Conservation (phyloP, 2,329 filamentous ascomycete genomes). For the Lasiodiplodia hormozganensis region DNA sequence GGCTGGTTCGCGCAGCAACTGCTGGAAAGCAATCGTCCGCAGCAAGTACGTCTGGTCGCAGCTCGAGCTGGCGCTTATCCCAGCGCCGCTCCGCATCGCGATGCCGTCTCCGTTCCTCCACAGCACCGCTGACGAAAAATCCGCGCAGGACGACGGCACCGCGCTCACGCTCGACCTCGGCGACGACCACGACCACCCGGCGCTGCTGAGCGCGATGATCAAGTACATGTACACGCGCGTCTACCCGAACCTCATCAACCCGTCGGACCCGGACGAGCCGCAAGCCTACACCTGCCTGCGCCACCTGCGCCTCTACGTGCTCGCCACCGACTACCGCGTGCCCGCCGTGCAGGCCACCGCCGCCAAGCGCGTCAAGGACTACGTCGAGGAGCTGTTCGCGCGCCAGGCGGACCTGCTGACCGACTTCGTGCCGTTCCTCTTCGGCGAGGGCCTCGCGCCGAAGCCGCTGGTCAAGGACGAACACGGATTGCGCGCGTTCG, state of each 20-base stretch:
- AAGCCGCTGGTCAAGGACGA: neutral
- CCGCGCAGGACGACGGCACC: too few species aligned
- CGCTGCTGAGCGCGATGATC: neutral
- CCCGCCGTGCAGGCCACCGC: neutral
- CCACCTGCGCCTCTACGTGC: slow-evolving; percentile 8
- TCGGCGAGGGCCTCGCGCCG: neutral
- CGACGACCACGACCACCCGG: neutral
- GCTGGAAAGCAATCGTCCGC: neutral
- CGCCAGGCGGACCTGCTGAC: neutral
- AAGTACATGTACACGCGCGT: slow-evolving; percentile 13
- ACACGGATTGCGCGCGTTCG: neutral
- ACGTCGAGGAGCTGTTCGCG: neutral
- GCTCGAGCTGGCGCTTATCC: neutral
- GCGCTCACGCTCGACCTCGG: slow-evolving; percentile 3
- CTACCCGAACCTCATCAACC: neutral
- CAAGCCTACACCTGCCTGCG: neutral
- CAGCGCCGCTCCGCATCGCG: neutral
- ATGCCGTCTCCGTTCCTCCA: too few species aligned
- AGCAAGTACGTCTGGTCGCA: neutral
- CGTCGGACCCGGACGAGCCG: neutral
- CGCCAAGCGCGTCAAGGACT: neutral
- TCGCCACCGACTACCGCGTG: neutral
- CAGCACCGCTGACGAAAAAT: too few species aligned
- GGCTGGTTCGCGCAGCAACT: neutral
- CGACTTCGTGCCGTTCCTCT: slow-evolving; percentile 9